A percentile compares a stretch with the other conserved stretches of the same genome.
Evolutionary conservation across 768 basidiomycete genomes (phyloP).

Genomic region (Kwoniella bestiolae): DNA sequence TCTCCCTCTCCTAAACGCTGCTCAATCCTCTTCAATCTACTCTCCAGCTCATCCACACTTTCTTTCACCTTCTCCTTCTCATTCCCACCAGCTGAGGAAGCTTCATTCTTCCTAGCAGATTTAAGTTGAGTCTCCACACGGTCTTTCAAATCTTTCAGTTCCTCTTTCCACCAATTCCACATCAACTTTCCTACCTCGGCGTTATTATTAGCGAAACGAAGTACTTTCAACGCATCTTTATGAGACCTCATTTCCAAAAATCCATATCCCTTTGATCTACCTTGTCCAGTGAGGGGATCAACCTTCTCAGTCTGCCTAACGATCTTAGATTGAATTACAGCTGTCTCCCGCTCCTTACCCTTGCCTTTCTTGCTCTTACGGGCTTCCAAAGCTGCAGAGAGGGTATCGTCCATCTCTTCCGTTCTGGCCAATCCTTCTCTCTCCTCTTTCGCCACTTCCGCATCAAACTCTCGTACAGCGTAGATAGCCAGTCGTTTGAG

Average conservation of each 20-base stretch:
- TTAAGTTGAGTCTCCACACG: conserved; percentile 51
- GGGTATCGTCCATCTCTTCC: conserved; percentile 66
- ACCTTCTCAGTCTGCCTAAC: conserved; percentile 87
- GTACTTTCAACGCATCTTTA: conserved; percentile 83
- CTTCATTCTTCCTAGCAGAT: conserved; percentile 58
- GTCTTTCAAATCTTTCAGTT: conserved; percentile 60
- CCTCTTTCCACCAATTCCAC: conserved; percentile 83
- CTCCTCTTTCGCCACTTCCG: conserved; percentile 69
- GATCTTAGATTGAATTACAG: conserved; percentile 88
- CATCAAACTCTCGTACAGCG: conserved; percentile 75
- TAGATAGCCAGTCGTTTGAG: conserved; percentile 86
- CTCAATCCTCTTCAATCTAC: conserved; percentile 67
- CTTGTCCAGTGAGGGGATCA: conserved; percentile 83
- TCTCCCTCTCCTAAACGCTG: conserved; percentile 61
- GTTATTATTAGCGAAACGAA: conserved; percentile 96
- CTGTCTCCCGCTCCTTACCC: conserved; percentile 58
- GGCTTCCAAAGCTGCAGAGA: conserved; percentile 51
- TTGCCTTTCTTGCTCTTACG: conserved; percentile 53
- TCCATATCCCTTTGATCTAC: conserved; percentile 90
- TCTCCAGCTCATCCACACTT: conserved; percentile 60
- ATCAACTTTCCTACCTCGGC: conserved; percentile 68
- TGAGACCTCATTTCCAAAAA: conserved; percentile 90
- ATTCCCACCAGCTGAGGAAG: too few species aligned
- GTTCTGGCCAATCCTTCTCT: conserved; percentile 71
- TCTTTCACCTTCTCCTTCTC: conserved; percentile 55